Base-by-base conservation (phyloP, 768 basidiomycete genomes). In the Ramaria sp. region DNA sequence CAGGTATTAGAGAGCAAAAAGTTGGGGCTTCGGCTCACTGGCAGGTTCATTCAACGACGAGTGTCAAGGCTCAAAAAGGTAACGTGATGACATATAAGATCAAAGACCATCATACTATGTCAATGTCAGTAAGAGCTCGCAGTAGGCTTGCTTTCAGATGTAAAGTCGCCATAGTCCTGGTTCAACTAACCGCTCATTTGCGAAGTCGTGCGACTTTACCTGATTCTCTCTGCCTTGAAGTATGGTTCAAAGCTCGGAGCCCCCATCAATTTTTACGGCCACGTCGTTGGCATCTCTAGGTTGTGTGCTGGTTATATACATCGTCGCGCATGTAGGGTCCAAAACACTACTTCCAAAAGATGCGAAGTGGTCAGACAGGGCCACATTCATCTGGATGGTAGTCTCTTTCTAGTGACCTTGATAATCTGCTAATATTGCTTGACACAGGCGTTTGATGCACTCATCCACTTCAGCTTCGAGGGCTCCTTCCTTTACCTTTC, bases 401-500 rank as follows among this genome's bases (percentile, higher is more conserved):
- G 10, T 37, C 13, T 10, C 34, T 13, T 37, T 15, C 22, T 22
- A 19, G 20, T n/a, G 20, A 33, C 24, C 33, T 33, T 39, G 12
- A 33, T 27, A 19, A 31, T 43, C 15, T 42, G 15, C 27, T 33
- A 30, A 27, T 24, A 49, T 12, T 49, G 9, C n/a, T 13, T 49
- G 48, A 49, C 30, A 30, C 38, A 88, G 87, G 78, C 84, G 20
- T 91, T 91, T 62, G 88, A 91, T 66, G 87, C 80, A 3, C 72
- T 88, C 66, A 87, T 87, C 58, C 89, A 91, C 66, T 86, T 88
- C 67, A 73, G 74, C 0, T 81, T 88, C 57, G 89, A 91, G 65
- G 89, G 86, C 9, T 82, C 88, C 4, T 91, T 88, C 73, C 74
- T 91, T 34, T 89, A 82, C 69, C 73, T 85, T 48, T 89, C 88